Evolutionary conservation across 306 rosid species (phyloP), one percentile per base, ranked within the genome.

Genomic region (Arachis hypogaea): DNA sequence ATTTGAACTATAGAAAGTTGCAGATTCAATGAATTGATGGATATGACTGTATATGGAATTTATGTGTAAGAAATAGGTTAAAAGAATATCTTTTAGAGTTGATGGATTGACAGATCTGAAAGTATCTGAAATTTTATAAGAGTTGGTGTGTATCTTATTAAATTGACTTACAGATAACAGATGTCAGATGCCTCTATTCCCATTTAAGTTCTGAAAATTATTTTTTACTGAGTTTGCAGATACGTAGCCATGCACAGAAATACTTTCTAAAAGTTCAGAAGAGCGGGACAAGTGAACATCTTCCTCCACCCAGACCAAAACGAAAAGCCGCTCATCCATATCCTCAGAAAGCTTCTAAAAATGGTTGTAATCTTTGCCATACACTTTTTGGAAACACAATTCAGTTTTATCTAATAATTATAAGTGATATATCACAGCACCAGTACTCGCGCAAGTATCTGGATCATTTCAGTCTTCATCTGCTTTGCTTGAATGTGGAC

Each of bases 231-330:
- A 51, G 63, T 44, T 65, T 56, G 78, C 80, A 91, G 97, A 94
- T 91, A 79, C 95, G 97, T 28, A 94, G 98, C 84, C 98, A 94
- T 82, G 97, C 98, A 10, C 98, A 94, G 45, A 94, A 94, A 72
- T 94, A 94, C 79, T 94, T 94, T 82, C 84, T 88, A 51, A 94
- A 94, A 83, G 98, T 89, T 88, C 98, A 94, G 62, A 94, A 94
- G 87, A 94, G 73, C 73, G 97, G 98, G 77, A 77, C 94, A 44
- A 84, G 81, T 56, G 98, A 94, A 65, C 98, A 94, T 86, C 86
- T 94, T 66, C 98, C 98, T 64, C 98, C 98, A 4, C 98, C 97
- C 66, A 92, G 98, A 63, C 98, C 98, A 12, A 94, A 94, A 70
- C 82, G 97, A 85, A 94, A 94, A 81, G 96, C 98, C 59, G 77